Evolutionary conservation across 2,329 filamentous ascomycete species (phyloP).

Genomic region (Penicillium sp.): DNA sequence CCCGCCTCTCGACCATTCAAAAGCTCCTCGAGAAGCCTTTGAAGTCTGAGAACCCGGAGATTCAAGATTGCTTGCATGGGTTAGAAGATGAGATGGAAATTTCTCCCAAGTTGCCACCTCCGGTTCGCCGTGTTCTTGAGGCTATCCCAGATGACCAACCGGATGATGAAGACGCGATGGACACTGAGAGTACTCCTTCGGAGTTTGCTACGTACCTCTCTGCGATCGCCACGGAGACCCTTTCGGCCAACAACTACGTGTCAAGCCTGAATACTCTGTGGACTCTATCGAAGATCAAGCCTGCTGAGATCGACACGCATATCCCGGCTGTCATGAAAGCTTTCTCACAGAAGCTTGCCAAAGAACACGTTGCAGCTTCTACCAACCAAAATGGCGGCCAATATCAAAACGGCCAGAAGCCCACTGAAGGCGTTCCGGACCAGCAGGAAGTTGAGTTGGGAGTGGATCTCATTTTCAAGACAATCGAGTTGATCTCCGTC

Average conservation of each 20-base stretch:
- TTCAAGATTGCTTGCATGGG: slow-evolving; percentile 87
- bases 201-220: slow-evolving; percentile 85
- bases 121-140: slow-evolving; percentile 78
- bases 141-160: slow-evolving; percentile 77
- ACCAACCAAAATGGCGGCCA: slow-evolving; percentile 49
- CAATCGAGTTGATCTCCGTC: slow-evolving; percentile 85
- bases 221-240: slow-evolving; percentile 79
- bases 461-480: slow-evolving; percentile 87
- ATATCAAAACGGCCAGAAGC: slow-evolving; percentile 40
- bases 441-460: slow-evolving; percentile 83
- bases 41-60: slow-evolving; percentile 82
- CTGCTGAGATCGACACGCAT: slow-evolving; percentile 84
- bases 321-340: slow-evolving; percentile 88
- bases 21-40: slow-evolving; percentile 87
- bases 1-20: slow-evolving; percentile 72
- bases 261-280: slow-evolving; percentile 91
- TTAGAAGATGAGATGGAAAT: slow-evolving; percentile 68
- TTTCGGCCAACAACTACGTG: slow-evolving; percentile 76
- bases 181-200: slow-evolving; percentile 71
- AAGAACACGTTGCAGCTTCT: slow-evolving; percentile 82
- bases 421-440: slow-evolving; percentile 52
- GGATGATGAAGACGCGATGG: slow-evolving; percentile 79
- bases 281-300: slow-evolving; percentile 81
- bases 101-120: slow-evolving; percentile 67
- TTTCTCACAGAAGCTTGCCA: slow-evolving; percentile 83